A percentile compares a stretch with the other conserved stretches of the same genome.
Conservation (phyloP, 1,284 basidiomycete species). For the Cutaneotrichosporon dermatis region DNA sequence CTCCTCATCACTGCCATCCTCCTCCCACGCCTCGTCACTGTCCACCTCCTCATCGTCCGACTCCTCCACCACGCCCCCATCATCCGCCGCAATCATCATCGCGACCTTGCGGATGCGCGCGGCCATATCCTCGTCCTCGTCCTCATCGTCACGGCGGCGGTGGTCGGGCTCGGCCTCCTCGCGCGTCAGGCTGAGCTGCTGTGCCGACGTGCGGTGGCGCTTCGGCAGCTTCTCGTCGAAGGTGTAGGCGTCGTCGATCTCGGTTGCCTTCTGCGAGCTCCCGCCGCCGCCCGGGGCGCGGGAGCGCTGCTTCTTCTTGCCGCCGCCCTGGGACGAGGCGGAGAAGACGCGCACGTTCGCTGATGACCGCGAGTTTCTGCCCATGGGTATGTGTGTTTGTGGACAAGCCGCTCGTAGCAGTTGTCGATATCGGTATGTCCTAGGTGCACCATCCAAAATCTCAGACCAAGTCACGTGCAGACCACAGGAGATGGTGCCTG, state of each 20-base stretch:
- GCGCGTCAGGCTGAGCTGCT: constrained; percentile 30
- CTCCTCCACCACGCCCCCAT: constrained; percentile 32
- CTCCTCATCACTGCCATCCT: constrained; percentile 72
- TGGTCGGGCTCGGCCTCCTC: constrained; percentile 17
- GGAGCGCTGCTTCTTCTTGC: constrained; percentile 7
- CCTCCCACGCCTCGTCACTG: constrained; percentile 54
- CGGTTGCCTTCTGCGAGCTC: background rate
- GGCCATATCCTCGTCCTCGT: constrained; percentile 41
- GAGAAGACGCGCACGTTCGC: constrained; percentile 18
- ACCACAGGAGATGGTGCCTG: background rate
- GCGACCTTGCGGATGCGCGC: constrained; percentile 43
- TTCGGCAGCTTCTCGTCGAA: constrained; percentile 39
- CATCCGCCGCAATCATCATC: constrained; percentile 48
- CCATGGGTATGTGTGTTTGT: too few relatives aligned
- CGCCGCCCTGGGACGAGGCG: constrained; percentile 16
- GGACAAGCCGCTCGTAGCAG: too few relatives aligned
- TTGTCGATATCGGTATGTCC: too few relatives aligned
- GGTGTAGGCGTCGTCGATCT: constrained; percentile 38
- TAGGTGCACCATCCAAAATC: constrained; percentile 4
- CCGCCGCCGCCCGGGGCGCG: background rate
- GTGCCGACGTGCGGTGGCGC: constrained; percentile 35
- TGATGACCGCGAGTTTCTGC: constrained; percentile 7
- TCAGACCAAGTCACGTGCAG: background rate
- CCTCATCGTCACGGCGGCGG: constrained; percentile 32
- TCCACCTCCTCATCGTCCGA: constrained; percentile 55